These are phyloP conservation scores for Hanseniaspora hatyaiensis DNA, from an alignment of 805 yeast species.

Conservation along the genomic window DNA sequence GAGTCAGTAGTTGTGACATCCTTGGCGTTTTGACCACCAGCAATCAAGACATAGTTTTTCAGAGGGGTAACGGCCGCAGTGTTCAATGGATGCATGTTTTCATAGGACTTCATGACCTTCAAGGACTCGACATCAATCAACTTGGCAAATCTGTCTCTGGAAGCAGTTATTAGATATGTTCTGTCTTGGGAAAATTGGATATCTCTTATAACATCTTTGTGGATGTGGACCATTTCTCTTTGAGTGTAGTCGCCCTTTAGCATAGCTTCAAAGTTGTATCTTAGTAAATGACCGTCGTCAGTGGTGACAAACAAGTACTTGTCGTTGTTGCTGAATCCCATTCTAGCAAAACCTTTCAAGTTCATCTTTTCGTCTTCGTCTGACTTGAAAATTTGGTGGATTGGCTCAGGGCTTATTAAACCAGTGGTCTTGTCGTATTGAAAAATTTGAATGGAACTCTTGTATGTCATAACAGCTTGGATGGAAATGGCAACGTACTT, in stretches of 20 bases:
- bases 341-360: constrained; percentile 6
- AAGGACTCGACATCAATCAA: constrained; percentile 69
- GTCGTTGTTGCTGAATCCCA: constrained; percentile 69
- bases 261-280: constrained; percentile 40
- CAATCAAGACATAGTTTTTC: constrained; percentile 83
- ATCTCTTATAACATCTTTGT: constrained; percentile 73
- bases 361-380: constrained; percentile 28
- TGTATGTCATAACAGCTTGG: constrained; percentile 84
- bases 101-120: constrained; percentile 57
- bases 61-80: constrained; percentile 88
- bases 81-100: constrained; percentile 87
- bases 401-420: constrained; percentile 26
- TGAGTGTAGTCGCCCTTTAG: constrained; percentile 38
- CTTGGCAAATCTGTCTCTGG: constrained; percentile 79
- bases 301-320: constrained; percentile 73
- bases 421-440: constrained; percentile 37
- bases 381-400: constrained; percentile 1
- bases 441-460: constrained; percentile 63
- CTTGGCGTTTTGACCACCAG: constrained; percentile 99
- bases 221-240: constrained; percentile 47
- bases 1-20: constrained; percentile 96
- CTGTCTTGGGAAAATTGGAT: constrained; percentile 78
- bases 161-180: constrained; percentile 82
- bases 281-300: constrained; percentile 72
- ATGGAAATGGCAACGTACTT: constrained; percentile 60